Evolutionary conservation across 2,329 filamentous ascomycete species (phyloP).

Genomic region (Thelonectria rubi): DNA sequence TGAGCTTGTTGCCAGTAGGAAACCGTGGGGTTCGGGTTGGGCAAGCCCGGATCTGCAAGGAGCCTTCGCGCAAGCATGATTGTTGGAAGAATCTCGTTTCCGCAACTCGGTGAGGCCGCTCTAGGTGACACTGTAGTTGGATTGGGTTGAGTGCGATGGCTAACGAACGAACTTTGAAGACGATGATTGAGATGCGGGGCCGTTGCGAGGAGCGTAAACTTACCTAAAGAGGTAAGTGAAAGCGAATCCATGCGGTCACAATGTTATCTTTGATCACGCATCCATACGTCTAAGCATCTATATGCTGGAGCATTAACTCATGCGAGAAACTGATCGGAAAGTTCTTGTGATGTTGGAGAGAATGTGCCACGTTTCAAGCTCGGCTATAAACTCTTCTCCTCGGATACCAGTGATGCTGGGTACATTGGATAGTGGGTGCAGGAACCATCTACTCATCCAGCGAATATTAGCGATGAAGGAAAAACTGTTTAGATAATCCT

Average conservation of each 20-base stretch:
- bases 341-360: too few species aligned
- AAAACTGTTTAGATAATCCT: too few species aligned
- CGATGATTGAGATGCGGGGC: not conserved
- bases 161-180: not conserved
- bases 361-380: too few species aligned
- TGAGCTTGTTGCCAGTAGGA: slow-evolving; percentile 1
- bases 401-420: too few species aligned
- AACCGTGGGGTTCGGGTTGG: not conserved
- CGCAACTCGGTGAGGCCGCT: not conserved
- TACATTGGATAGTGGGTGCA: too few species aligned
- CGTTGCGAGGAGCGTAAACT: not conserved
- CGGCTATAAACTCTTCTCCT: too few species aligned
- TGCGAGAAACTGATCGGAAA: too few species aligned
- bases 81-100: not conserved
- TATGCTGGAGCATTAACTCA: not conserved
- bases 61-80: not conserved
- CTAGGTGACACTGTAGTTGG: not conserved
- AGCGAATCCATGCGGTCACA: not conserved
- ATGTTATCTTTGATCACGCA: not conserved
- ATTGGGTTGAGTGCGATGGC: not conserved
- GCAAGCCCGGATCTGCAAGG: not conserved
- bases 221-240: not conserved
- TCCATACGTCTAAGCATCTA: not conserved
- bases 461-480: too few species aligned
- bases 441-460: too few species aligned